Conservation (phyloP, 2,329 filamentous ascomycete genomes). For the Aspergillus brunneoviolaceus region DNA sequence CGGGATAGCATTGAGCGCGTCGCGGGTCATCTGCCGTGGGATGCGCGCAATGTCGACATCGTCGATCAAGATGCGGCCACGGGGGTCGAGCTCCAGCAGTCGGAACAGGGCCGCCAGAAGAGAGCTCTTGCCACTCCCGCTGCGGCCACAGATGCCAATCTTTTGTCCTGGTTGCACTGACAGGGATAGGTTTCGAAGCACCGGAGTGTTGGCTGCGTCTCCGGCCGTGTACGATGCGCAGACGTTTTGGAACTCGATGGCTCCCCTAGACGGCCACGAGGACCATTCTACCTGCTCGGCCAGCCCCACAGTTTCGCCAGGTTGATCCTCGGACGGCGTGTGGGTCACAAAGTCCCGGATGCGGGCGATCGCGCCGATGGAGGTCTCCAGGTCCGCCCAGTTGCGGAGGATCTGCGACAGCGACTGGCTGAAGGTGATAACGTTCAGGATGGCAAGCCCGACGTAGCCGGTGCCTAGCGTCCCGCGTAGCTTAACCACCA, state of each 20-base stretch:
- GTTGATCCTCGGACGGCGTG: no score
- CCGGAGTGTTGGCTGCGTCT: no score
- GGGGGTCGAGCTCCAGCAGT: no score
- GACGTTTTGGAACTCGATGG: no score
- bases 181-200: no score
- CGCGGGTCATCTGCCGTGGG: no score
- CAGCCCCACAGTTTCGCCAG: constrained; percentile 45
- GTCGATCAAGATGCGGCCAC: no score
- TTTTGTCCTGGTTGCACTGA: neutral
- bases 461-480: constrained; percentile 29
- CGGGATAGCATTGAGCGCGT: constrained; percentile 24
- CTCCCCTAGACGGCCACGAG: constrained; percentile 44
- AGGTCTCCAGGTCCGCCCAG: constrained; percentile 6
- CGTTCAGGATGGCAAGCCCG: neutral
- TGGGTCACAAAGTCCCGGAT: neutral
- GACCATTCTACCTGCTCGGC: constrained; percentile 65
- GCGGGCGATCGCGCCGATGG: constrained; percentile 1
- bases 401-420: neutral
- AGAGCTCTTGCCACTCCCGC: neutral
- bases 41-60: no score
- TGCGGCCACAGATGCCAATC: neutral
- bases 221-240: no score
- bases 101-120: no score
- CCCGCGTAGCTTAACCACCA: constrained; percentile 18
- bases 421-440: neutral